Percentiles rank a stretch among this genome's conserved stretches.
Evolutionary conservation across 108 stramenopile genomes (phyloP).

Genomic region (Cylindrotheca fusiformis): DNA sequence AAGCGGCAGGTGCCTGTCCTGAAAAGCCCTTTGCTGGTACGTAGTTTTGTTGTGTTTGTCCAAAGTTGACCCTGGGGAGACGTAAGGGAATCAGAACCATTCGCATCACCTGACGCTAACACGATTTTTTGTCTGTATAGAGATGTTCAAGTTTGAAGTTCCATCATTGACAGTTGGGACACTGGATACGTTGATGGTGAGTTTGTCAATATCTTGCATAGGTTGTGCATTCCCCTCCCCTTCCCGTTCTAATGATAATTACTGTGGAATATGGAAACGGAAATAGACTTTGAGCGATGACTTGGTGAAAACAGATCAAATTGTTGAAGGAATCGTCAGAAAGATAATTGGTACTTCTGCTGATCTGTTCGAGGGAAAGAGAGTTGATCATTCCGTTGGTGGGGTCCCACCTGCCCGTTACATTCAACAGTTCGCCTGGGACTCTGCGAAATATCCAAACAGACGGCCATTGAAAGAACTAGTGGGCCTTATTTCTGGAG

Average conservation of each 20-base stretch:
- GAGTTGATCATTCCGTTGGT: conserved; percentile 73
- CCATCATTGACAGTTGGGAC: conserved; percentile 92
- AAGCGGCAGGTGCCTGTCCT: conserved; percentile 86
- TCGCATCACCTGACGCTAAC: neutral
- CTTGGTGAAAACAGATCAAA: conserved; percentile 75
- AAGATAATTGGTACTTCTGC: conserved; percentile 85
- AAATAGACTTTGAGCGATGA: conserved; percentile 75
- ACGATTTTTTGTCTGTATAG: conserved; percentile 18
- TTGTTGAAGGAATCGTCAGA: conserved; percentile 84
- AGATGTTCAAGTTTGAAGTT: conserved; percentile 94
- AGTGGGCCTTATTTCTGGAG: conserved; percentile 73
- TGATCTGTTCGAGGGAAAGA: conserved; percentile 66
- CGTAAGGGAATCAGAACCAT: no score
- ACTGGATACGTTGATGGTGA: conserved; percentile 83
- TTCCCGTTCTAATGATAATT: neutral
- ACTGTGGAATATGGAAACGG: neutral
- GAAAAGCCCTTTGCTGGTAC: conserved; percentile 73
- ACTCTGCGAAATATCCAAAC: conserved; percentile 91
- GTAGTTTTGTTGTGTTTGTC: conserved; percentile 13
- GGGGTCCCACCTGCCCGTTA: conserved; percentile 79
- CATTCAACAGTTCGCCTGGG: conserved; percentile 94
- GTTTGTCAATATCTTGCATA: conserved; percentile 5
- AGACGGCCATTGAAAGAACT: conserved; percentile 86
- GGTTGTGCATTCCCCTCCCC: neutral
- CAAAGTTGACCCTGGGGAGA: no score